Conservation (phyloP, 75 land plant genomes). For the Larix kaempferi region DNA sequence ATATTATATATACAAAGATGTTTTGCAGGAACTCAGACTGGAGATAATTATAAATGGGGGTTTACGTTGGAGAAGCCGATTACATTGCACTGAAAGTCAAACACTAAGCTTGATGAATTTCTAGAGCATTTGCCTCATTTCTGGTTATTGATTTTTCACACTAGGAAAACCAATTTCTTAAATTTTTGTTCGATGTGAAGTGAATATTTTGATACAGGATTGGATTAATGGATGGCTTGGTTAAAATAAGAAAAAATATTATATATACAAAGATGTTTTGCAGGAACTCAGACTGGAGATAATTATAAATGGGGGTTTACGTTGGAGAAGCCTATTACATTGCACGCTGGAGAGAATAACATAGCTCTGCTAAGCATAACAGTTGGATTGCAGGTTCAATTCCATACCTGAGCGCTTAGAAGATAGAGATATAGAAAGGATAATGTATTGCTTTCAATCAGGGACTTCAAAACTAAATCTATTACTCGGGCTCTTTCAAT, state of each 20-base stretch:
- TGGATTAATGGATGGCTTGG: not conserved
- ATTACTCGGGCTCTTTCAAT: too few relatives aligned
- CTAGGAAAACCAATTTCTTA: not conserved
- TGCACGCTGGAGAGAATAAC: slow-evolving; percentile 40
- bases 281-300: slow-evolving; percentile 34
- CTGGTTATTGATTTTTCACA: not conserved
- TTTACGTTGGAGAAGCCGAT: slow-evolving; percentile 26
- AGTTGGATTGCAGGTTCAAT: slow-evolving; percentile 45
- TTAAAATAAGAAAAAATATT: not conserved
- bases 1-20: not conserved
- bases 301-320: not conserved
- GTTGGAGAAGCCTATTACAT: slow-evolving; percentile 22
- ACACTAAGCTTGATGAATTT: too few relatives aligned
- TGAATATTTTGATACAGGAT: not conserved
- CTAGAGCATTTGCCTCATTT: not conserved
- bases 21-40: slow-evolving; percentile 30
- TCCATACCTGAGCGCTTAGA: not conserved
- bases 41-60: not conserved
- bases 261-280: not conserved
- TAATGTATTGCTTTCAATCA: not conserved
- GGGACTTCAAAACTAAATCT: not conserved
- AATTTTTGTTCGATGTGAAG: not conserved
- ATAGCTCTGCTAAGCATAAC: slow-evolving; percentile 67
- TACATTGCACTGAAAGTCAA: not conserved
- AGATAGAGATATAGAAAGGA: not conserved